Base-by-base conservation (phyloP, 352 stramenopile species). In the Pilasporangium apinafurcum region DNA sequence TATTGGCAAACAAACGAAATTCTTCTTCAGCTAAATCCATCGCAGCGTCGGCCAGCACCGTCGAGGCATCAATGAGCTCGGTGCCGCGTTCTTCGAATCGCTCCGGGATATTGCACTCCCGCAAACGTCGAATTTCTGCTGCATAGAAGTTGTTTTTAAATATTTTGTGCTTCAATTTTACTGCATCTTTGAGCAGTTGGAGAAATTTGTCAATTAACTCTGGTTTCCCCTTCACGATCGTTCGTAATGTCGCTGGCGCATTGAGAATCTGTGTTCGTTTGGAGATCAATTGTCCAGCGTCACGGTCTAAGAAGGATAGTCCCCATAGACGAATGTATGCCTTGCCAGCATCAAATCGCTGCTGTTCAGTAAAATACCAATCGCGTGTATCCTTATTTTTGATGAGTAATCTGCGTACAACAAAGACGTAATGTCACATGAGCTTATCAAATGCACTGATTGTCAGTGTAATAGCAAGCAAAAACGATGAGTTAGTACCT, bases 121-220 rank as follows among this genome's bases (percentile, higher is more conserved):
- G 56, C 40, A 94, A 46, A 22, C 71, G 58, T 20, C 61, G 57
- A 13, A 88, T 44, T 51, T 94, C 79, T 0, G 58, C 44, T 1
- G 55, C 37, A 38, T 83, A 94, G 5, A 70, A 67, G 4, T 56
- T 54, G 45, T 76, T 90, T 55, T 90, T 90, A 57, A 92, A 94
- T 37, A 94, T 68, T 56, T 94, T 94, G 65, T 92, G 83, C 49
- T 90, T 89, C 22, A 92, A 63, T 47, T 92, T 91, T 27, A 94
- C 83, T 0, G 72, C 67, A 30, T 94, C 80, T 29, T 94, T 94
- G n/a, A 94, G 43, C 21, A 94, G 44, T 24, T 86, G 72, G 14
- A 76, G 89, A 44, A 92, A 94, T 51, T 84, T 87, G 61, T 90
- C 77, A 21, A 94, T 87, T 37, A 92, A 44, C 50, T 91, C 80